These are phyloP conservation scores for Dendryphion nanum DNA, from an alignment of 2,329 filamentous ascomycete genomes.

Conservation along the genomic window DNA sequence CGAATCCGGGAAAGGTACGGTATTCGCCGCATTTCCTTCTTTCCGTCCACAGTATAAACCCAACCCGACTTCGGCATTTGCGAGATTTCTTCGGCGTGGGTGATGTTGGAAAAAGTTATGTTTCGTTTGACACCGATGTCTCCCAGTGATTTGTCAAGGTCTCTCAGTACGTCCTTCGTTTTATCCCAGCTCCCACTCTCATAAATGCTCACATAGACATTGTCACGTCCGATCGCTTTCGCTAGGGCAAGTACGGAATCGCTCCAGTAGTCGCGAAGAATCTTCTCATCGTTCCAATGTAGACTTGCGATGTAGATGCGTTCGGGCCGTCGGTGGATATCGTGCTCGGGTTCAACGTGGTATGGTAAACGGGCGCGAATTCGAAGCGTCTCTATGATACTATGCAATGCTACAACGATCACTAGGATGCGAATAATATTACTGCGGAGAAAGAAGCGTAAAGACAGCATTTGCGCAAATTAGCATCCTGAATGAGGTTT, in stretches of 20 bases:
- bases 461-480: neutral
- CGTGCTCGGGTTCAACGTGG: neutral
- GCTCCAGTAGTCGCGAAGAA: constrained; percentile 64
- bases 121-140: constrained; percentile 53
- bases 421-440: neutral
- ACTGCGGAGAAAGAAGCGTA: neutral
- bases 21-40: constrained; percentile 62
- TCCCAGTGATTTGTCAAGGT: constrained; percentile 57
- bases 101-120: constrained; percentile 58
- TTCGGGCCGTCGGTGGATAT: constrained; percentile 2
- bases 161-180: constrained; percentile 60
- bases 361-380: neutral
- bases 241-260: constrained; percentile 58
- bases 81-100: constrained; percentile 41
- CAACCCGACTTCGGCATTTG: constrained; percentile 50
- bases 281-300: constrained; percentile 64
- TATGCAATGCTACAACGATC: neutral
- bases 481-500: neutral
- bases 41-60: constrained; percentile 54
- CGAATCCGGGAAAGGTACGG: constrained; percentile 65
- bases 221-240: constrained; percentile 57
- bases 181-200: constrained; percentile 70
- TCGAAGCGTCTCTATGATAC: neutral
- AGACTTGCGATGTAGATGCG: constrained; percentile 66
- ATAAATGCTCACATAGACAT: constrained; percentile 66